Evolutionary conservation across 345 rosid genomes (phyloP).

Genomic region (Cardiospermum halicacabum): DNA sequence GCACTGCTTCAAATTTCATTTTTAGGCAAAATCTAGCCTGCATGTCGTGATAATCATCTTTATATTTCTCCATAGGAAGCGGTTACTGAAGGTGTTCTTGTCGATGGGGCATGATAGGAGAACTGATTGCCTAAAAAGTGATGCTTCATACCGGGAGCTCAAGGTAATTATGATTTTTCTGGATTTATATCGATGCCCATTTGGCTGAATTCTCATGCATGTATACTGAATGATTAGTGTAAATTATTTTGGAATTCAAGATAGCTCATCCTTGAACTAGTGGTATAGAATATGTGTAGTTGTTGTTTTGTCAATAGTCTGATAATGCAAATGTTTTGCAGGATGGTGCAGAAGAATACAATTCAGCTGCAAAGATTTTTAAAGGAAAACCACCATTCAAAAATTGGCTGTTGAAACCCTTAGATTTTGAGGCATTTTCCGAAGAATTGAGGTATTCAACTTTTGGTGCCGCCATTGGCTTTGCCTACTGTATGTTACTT

Average conservation of each 20-base stretch:
- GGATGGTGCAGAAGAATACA: conserved; percentile 57
- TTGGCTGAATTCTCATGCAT: not conserved
- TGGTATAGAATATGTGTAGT: not conserved
- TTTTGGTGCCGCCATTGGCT: not conserved
- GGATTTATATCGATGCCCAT: not conserved
- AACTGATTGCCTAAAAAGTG: conserved; percentile 20
- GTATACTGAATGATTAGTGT: not conserved
- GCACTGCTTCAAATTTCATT: conserved; percentile 5
- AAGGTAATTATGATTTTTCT: conserved; percentile 52
- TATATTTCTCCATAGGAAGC: conserved; percentile 36
- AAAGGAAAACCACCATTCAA: conserved; percentile 37
- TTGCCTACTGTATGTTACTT: not conserved
- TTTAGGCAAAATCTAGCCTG: conserved; percentile 1
- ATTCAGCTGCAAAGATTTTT: conserved; percentile 30
- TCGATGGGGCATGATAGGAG: conserved; percentile 24
- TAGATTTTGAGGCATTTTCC: conserved; percentile 40
- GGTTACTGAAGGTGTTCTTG: conserved; percentile 53
- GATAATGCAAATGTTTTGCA: conserved; percentile 25
- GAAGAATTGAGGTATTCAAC: conserved; percentile 17
- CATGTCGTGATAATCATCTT: not conserved
- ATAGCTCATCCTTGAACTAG: not conserved
- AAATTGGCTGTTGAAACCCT: conserved; percentile 46
- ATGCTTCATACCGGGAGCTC: conserved; percentile 56
- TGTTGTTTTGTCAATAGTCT: not conserved
- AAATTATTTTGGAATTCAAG: not conserved